phyloP scores from a whole-genome alignment of 177 flowering plant genomes.

The Vitis hybrid region DNA sequence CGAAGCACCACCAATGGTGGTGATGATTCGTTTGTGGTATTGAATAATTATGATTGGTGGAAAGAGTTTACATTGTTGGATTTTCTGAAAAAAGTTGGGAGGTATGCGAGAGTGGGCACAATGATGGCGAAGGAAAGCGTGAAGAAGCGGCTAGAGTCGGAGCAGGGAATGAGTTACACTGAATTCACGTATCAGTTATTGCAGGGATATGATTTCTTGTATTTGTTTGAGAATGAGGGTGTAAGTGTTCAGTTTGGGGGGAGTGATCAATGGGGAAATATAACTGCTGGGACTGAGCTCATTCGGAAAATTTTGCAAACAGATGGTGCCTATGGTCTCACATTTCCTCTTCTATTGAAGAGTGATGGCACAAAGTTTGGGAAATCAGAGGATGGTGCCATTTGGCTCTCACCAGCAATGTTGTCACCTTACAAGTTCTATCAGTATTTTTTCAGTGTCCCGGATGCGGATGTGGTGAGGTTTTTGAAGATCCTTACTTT shows the following conservation, averaged over 20 bases:
- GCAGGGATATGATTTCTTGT: slow-evolving; percentile 70
- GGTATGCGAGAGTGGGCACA: slow-evolving; percentile 61
- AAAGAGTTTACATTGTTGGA: slow-evolving; percentile 61
- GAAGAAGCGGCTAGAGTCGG: slow-evolving; percentile 64
- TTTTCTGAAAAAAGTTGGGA: slow-evolving; percentile 60
- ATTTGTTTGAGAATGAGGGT: slow-evolving; percentile 50
- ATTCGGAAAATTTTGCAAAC: slow-evolving; percentile 52
- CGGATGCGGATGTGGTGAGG: slow-evolving; percentile 67
- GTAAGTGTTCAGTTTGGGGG: slow-evolving; percentile 79
- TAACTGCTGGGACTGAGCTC: slow-evolving; percentile 75
- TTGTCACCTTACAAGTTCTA: slow-evolving; percentile 75
- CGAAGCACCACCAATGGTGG: neutral
- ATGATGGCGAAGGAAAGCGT: slow-evolving; percentile 83
- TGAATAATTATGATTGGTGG: slow-evolving; percentile 86
- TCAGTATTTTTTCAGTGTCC: slow-evolving; percentile 68
- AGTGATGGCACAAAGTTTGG: slow-evolving; percentile 81
- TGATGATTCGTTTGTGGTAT: slow-evolving; percentile 25
- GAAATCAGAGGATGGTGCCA: slow-evolving; percentile 76
- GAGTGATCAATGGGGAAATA: slow-evolving; percentile 83
- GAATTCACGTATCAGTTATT: slow-evolving; percentile 75
- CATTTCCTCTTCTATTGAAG: slow-evolving; percentile 74
- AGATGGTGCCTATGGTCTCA: slow-evolving; percentile 62
- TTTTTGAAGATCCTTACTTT: slow-evolving; percentile 68
- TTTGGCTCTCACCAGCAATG: slow-evolving; percentile 65
- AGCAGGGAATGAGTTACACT: slow-evolving; percentile 75